Evolutionary conservation across 139 green algal genomes (phyloP).

Genomic region (Edaphochlamys debaryana): DNA sequence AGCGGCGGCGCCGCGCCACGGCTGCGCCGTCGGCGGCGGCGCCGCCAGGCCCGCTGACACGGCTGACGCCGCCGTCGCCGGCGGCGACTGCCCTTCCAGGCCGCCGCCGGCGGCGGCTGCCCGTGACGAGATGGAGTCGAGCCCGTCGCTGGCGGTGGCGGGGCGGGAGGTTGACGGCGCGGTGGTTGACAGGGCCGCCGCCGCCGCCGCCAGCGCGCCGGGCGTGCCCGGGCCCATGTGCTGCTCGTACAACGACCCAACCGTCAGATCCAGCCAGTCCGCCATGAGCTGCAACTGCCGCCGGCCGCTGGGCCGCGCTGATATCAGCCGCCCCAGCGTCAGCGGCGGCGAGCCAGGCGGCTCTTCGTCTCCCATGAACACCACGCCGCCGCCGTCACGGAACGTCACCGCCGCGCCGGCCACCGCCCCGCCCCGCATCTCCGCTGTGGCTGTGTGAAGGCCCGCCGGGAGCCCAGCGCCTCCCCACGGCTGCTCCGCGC

Average conservation of each 20-base stretch:
- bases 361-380: background rate
- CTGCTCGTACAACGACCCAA: conserved; percentile 30
- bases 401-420: conserved; percentile 1
- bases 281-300: conserved; percentile 47
- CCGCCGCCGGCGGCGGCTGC: background rate
- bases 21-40: background rate
- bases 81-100: too few relatives aligned
- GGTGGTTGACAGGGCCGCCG: too few relatives aligned
- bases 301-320: background rate
- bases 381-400: background rate
- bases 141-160: background rate
- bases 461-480: conserved; percentile 16
- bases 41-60: too few relatives aligned
- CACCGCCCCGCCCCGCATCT: conserved; percentile 8
- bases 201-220: background rate
- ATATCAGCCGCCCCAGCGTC: conserved; percentile 24
- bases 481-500: conserved; percentile 19
- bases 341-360: background rate
- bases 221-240: background rate
- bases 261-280: conserved; percentile 47
- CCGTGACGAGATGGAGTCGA: background rate
- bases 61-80: too few relatives aligned
- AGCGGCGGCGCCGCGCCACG: background rate
- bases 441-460: background rate
- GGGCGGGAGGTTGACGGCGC: too few relatives aligned